These are phyloP conservation scores for Excoecaria cochinchinensis DNA, from an alignment of 345 rosid species.

Conservation along the genomic window DNA sequence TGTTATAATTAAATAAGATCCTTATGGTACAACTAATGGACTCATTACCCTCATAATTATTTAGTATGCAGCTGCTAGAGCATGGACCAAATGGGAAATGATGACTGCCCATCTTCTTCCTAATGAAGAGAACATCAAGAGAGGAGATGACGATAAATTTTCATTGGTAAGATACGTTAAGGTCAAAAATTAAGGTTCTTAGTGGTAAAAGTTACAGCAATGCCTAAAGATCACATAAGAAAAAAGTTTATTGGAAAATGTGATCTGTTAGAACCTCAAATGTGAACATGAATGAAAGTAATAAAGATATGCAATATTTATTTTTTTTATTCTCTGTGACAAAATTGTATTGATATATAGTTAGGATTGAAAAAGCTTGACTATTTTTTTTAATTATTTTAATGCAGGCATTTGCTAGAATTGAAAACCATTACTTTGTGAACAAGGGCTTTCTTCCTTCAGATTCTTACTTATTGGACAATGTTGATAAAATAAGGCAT, in stretches of 20 bases:
- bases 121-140: conserved; percentile 73
- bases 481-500: conserved; percentile 82
- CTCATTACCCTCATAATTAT: conserved; percentile 20
- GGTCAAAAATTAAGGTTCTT: not conserved
- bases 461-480: conserved; percentile 79
- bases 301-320: not conserved
- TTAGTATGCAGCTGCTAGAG: conserved; percentile 90
- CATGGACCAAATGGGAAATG: conserved; percentile 99
- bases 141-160: conserved; percentile 83
- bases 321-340: not conserved
- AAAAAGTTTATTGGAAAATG: not conserved
- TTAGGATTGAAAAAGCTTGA: not conserved
- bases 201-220: too few relatives aligned
- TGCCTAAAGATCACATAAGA: not conserved
- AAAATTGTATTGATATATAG: not conserved
- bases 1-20: not conserved
- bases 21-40: not conserved
- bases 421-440: conserved; percentile 86
- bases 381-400: not conserved
- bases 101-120: conserved; percentile 87
- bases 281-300: not conserved
- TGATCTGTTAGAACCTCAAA: not conserved
- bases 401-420: conserved; percentile 94
- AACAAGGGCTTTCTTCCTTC: conserved; percentile 82
- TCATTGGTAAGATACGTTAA: conserved; percentile 58